Conservation (phyloP, 768 basidiomycete species). For the Phanerochaete carnosa region DNA sequence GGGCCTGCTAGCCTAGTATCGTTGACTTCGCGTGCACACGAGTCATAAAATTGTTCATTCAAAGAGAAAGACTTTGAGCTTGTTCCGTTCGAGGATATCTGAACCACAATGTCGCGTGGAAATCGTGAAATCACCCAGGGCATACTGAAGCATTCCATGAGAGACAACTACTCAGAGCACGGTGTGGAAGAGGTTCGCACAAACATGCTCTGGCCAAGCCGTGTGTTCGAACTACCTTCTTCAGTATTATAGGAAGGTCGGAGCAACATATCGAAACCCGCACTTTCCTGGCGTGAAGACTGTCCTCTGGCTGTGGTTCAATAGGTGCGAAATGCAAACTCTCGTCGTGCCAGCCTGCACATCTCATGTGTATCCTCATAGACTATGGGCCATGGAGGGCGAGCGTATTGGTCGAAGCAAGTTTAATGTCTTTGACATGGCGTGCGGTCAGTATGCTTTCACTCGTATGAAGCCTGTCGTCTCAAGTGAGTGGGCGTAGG, state of each 20-base stretch:
- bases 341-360: not conserved
- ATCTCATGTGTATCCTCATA: conserved; percentile 15
- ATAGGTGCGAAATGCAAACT: conserved; percentile 33
- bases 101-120: conserved; percentile 21
- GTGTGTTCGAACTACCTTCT: not conserved
- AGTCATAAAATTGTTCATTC: no score
- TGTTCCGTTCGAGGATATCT: no score
- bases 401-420: conserved; percentile 15
- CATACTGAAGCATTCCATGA: conserved; percentile 39
- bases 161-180: conserved; percentile 45
- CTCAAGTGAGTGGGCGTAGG: conserved; percentile 9
- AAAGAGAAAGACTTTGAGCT: no score
- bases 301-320: conserved; percentile 51
- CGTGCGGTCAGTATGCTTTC: conserved; percentile 34
- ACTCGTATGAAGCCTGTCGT: not conserved
- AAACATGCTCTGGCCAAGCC: not conserved
- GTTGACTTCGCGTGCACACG: no score
- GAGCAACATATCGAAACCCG: conserved; percentile 68
- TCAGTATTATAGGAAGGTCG: conserved; percentile 63
- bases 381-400: conserved; percentile 38
- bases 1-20: no score
- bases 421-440: conserved; percentile 56
- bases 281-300: conserved; percentile 66
- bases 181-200: conserved; percentile 57
- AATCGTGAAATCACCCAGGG: conserved; percentile 16